A percentile compares a stretch with the other conserved stretches of the same genome.
These are phyloP conservation scores for Phenoliferia sp. DNA, from an alignment of 1,284 basidiomycete species.

Conservation along the genomic window DNA sequence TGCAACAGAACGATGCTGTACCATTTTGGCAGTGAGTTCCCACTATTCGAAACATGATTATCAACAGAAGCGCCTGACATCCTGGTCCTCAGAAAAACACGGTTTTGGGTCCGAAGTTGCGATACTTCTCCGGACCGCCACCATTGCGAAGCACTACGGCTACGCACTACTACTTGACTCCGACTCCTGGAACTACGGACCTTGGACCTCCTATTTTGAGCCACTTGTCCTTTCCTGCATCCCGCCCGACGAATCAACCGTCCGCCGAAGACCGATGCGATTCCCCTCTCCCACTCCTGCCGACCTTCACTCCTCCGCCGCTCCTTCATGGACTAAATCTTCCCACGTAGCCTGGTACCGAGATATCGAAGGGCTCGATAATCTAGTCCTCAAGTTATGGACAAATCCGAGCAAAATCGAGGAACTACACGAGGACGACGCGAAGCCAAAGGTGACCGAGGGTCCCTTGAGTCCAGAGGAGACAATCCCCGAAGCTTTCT, in stretches of 20 bases:
- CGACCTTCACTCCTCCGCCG: background rate
- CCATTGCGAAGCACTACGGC: conserved; percentile 24
- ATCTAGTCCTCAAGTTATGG: conserved; percentile 19
- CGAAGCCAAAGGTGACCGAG: background rate
- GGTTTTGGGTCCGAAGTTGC: conserved; percentile 34
- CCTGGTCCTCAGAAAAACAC: conserved; percentile 33
- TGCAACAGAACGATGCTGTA: conserved; percentile 20
- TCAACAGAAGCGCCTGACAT: background rate
- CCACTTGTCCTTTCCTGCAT: background rate
- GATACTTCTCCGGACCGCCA: conserved; percentile 28
- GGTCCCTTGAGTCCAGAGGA: background rate
- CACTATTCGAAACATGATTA: background rate
- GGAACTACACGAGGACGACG: conserved; percentile 12
- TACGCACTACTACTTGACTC: conserved; percentile 32
- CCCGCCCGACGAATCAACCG: background rate
- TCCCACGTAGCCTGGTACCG: conserved; percentile 30
- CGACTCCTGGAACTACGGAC: conserved; percentile 33
- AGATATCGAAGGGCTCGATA: conserved; percentile 33
- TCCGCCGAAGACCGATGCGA: conserved; percentile 1
- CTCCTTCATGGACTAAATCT: conserved; percentile 13
- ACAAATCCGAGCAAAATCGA: conserved; percentile 6
- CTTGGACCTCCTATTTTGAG: conserved; percentile 21
- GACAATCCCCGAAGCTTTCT: conserved; percentile 14
- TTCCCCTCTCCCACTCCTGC: background rate
- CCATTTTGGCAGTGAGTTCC: conserved; percentile 18